phyloP scores from a whole-genome alignment of 495 filamentous ascomycete species.

The Hypoxylon cercidicola region DNA sequence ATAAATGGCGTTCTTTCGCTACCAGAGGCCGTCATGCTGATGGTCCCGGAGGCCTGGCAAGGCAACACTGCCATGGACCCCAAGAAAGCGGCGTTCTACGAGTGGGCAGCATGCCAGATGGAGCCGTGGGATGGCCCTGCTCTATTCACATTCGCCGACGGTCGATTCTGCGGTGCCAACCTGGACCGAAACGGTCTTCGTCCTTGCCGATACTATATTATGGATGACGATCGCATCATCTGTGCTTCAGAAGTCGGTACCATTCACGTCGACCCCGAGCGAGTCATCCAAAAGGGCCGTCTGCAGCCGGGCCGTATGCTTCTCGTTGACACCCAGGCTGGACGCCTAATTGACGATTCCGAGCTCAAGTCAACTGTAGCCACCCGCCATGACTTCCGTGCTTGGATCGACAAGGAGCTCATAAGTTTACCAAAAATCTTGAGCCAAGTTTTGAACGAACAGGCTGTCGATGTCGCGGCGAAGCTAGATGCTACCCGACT shows the following conservation, averaged over 20 bases:
- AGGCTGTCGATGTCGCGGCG: constrained; percentile 66
- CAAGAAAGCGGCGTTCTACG: constrained; percentile 97
- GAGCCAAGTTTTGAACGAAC: constrained; percentile 41
- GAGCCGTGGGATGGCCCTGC: constrained; percentile 99
- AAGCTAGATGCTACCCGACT: constrained; percentile 77
- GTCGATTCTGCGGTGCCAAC: constrained; percentile 97
- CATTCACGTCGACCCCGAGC: constrained; percentile 90
- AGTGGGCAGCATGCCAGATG: constrained; percentile 99
- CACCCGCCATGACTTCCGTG: constrained; percentile 82
- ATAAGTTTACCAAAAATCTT: constrained; percentile 82
- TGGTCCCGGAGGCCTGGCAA: constrained; percentile 99
- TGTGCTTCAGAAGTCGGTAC: constrained; percentile 98
- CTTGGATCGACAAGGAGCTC: constrained; percentile 90
- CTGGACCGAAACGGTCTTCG: constrained; percentile 98
- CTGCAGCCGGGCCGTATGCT: constrained; percentile 98
- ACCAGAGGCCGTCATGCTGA: constrained; percentile 97
- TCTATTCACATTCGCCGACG: constrained; percentile 97
- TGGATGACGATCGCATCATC: constrained; percentile 97
- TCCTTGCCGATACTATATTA: constrained; percentile 97
- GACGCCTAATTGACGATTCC: constrained; percentile 93
- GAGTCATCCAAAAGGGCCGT: constrained; percentile 92
- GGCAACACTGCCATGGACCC: constrained; percentile 93
- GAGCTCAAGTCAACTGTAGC: constrained; percentile 94
- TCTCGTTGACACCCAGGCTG: constrained; percentile 93
- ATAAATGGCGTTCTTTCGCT: constrained; percentile 98